Percentiles rank a stretch among this genome's conserved stretches.
Conservation (phyloP, 768 basidiomycete genomes). For the Auriscalpium microsporum region DNA sequence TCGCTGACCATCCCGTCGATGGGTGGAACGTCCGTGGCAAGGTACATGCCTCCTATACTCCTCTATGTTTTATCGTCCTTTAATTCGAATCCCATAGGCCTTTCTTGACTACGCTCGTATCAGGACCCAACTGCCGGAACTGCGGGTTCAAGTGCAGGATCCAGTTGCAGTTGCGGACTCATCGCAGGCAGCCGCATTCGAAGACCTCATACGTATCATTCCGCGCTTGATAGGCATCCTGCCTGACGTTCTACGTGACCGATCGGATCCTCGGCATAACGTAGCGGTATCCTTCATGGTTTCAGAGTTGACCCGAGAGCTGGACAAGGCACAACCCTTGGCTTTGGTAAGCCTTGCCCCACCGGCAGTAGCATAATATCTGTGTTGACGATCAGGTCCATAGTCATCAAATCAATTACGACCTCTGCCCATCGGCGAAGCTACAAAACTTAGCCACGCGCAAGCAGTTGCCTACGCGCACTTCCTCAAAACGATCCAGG, state of each 20-base stretch:
- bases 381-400: neutral
- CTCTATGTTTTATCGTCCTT: neutral
- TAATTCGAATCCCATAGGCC: constrained; percentile 30
- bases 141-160: constrained; percentile 37
- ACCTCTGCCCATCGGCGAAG: constrained; percentile 4
- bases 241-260: constrained; percentile 57
- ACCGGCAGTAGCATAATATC: neutral
- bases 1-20: constrained; percentile 51
- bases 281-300: constrained; percentile 72
- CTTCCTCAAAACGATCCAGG: constrained; percentile 12
- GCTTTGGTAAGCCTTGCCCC: constrained; percentile 42
- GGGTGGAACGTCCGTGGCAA: constrained; percentile 83
- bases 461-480: constrained; percentile 8
- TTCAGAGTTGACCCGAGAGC: constrained; percentile 44
- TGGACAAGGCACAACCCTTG: constrained; percentile 53
- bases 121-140: constrained; percentile 49
- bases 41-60: constrained; percentile 31
- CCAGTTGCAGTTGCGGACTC: constrained; percentile 36
- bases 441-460: constrained; percentile 10
- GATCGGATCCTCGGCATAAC: constrained; percentile 52
- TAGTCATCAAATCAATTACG: constrained; percentile 9
- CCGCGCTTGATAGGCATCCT: constrained; percentile 60
- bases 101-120: constrained; percentile 67
- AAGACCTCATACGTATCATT: constrained; percentile 48
- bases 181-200: constrained; percentile 43